Base-by-base conservation (phyloP, 805 yeast genomes). In the Cyberlindnera meyerae region DNA sequence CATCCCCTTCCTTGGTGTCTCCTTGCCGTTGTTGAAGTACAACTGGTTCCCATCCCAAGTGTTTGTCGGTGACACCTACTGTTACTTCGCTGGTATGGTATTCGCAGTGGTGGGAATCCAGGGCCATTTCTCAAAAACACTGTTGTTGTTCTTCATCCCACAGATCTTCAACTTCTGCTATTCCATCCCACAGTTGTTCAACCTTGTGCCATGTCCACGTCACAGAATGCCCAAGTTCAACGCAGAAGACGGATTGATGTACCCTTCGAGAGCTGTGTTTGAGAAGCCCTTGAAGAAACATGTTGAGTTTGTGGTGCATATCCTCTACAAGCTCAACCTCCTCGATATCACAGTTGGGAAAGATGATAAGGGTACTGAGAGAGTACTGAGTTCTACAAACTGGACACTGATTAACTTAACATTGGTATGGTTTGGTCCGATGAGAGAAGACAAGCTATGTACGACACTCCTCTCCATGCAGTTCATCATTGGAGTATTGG, bases 11-110 rank as follows among this genome's bases (percentile, higher is more conserved):
- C 54, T 90, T 27, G 96, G 96, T 2, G 93, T 86, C 8, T 76
- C 95, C 0, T 43, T 80, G 2, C 95, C 84, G 0, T 63, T 93
- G 37, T 73, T 84, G 49, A 76, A 74, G 48, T 81, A 70, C 66
- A 93, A 93, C 57, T 83, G 89, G 82, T 93, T 70, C 66, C 98
- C 98, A 1, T 87, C 98, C 0, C 64, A 64, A 39, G 97, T 87
- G 1, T 93, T 93, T 63, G 99, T 93, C 7, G 99, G 99, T 21
- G 99, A 93, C 57, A 90, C 98, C 1, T 93, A 83, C 66, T 93
- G 99, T 63, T 93, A 93, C 62, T 89, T 93, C 60, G 87, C 96
- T 18, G 99, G 99, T 4, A 93, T 93, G 98, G 95, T 93, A 1
- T 88, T 93, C 61, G 98, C 97, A 0, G 93, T 89, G 18, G 96